These are phyloP conservation scores for Bondarzewia mesenterica DNA, from an alignment of 1,284 basidiomycete species.

Conservation along the genomic window DNA sequence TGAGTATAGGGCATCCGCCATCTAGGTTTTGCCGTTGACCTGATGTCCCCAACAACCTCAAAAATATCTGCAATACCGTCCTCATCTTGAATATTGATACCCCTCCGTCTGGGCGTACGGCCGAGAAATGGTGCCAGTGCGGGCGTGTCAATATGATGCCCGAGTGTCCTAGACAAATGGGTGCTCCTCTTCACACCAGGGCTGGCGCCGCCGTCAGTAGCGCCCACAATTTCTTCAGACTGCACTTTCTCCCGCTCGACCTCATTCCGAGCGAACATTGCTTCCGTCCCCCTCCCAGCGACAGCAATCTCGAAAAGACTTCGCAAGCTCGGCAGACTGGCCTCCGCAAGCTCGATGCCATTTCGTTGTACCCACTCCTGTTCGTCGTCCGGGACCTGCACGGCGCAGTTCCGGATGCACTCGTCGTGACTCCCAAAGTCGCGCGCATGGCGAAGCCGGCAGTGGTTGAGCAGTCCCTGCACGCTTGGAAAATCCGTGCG, in stretches of 20 bases:
- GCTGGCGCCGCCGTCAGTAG: not conserved
- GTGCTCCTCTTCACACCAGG: slow-evolving; percentile 23
- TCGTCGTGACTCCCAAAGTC: slow-evolving; percentile 73
- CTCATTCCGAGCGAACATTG: not conserved
- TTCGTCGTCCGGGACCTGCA: slow-evolving; percentile 30
- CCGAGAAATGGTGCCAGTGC: slow-evolving; percentile 67
- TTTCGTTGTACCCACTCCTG: slow-evolving; percentile 38
- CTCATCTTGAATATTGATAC: slow-evolving; percentile 39
- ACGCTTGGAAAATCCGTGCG: slow-evolving; percentile 63
- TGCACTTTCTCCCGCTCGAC: slow-evolving; percentile 7
- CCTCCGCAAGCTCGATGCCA: slow-evolving; percentile 45
- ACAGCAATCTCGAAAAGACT: slow-evolving; percentile 67
- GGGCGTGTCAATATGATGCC: slow-evolving; percentile 61
- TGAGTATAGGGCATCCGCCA: slow-evolving; percentile 39
- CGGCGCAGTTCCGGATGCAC: slow-evolving; percentile 59
- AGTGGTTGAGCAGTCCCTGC: slow-evolving; percentile 72
- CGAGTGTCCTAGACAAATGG: slow-evolving; percentile 52
- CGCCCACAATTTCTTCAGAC: not conserved
- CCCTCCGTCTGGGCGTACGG: slow-evolving; percentile 43
- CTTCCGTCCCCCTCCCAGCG: slow-evolving; percentile 27
- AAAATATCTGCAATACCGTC: slow-evolving; percentile 41
- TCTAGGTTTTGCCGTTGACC: not conserved
- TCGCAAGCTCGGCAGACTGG: slow-evolving; percentile 52
- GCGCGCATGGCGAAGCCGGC: slow-evolving; percentile 54
- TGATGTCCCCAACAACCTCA: slow-evolving; percentile 5